Evolutionary conservation across 2,329 filamentous ascomycete species (phyloP).

Genomic region (Fusarium devonianum): DNA sequence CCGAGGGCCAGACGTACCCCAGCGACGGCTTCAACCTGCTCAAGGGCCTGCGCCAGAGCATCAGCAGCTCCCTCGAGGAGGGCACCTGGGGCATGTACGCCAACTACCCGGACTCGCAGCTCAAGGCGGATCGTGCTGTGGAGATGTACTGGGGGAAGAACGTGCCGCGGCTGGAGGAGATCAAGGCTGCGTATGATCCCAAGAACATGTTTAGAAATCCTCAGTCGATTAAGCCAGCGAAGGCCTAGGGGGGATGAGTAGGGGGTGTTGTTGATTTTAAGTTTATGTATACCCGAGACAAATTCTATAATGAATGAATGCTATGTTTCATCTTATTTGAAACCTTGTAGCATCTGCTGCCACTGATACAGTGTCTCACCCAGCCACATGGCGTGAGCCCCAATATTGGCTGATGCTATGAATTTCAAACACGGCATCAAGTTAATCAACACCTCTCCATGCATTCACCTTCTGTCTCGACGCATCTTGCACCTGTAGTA

Average conservation of each 20-base stretch:
- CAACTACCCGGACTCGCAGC: constrained; percentile 51
- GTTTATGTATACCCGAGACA: too few relatives aligned
- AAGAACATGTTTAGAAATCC: constrained; percentile 50
- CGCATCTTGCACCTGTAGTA: too few relatives aligned
- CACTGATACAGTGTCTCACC: too few relatives aligned
- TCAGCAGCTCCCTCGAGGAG: constrained; percentile 39
- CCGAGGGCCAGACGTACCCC: constrained; percentile 41
- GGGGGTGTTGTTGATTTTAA: too few relatives aligned
- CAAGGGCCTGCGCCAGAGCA: constrained; percentile 45
- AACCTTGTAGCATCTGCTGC: too few relatives aligned
- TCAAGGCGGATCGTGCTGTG: constrained; percentile 46
- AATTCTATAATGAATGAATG: too few relatives aligned
- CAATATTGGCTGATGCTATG: too few relatives aligned
- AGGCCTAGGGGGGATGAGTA: constrained; percentile 17
- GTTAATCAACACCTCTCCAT: too few relatives aligned
- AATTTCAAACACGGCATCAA: too few relatives aligned
- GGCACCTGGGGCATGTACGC: constrained; percentile 51
- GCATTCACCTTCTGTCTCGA: too few relatives aligned
- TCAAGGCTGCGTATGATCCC: constrained; percentile 49
- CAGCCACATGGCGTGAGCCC: too few relatives aligned
- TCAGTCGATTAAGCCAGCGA: constrained; percentile 40
- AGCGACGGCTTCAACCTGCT: constrained; percentile 46
- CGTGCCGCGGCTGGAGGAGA: constrained; percentile 42
- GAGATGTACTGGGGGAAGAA: constrained; percentile 49
- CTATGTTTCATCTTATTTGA: too few relatives aligned